Conservation (phyloP, 352 stramenopile species). For the Phytophthora kernoviae region DNA sequence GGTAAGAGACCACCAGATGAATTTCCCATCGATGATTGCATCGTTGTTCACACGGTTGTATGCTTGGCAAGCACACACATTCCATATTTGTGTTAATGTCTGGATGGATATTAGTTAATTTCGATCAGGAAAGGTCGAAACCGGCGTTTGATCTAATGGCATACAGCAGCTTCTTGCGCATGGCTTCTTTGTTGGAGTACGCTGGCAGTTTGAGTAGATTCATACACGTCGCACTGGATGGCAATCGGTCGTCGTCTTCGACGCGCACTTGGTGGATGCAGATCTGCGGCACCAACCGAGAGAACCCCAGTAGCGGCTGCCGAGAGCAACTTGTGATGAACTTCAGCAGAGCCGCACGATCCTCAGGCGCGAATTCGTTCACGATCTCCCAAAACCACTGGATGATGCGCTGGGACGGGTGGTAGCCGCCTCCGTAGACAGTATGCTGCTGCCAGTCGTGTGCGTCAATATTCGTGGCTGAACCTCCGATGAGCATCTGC, state of each 20-base stretch:
- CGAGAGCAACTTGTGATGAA: slow-evolving; percentile 96
- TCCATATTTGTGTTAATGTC: not conserved
- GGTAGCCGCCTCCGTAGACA: slow-evolving; percentile 95
- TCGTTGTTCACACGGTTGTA: not conserved
- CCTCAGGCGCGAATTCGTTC: slow-evolving; percentile 68
- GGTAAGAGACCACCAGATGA: too few relatives aligned
- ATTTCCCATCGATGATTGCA: too few relatives aligned
- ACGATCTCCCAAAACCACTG: slow-evolving; percentile 87
- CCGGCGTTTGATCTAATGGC: slow-evolving; percentile 95
- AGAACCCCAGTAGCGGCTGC: slow-evolving; percentile 95
- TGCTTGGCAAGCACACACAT: slow-evolving; percentile 1
- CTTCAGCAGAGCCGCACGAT: slow-evolving; percentile 92
- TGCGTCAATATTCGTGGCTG: slow-evolving; percentile 94
- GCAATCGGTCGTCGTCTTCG: slow-evolving; percentile 69
- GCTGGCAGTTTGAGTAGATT: slow-evolving; percentile 97
- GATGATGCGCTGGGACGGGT: slow-evolving; percentile 75
- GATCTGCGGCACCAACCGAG: slow-evolving; percentile 92
- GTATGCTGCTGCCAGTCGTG: slow-evolving; percentile 94
- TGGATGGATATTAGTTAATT: not conserved
- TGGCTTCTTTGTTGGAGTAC: slow-evolving; percentile 94
- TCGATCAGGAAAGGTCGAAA: slow-evolving; percentile 95
- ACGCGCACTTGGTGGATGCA: slow-evolving; percentile 92
- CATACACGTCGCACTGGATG: slow-evolving; percentile 95
- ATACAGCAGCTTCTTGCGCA: slow-evolving; percentile 95
- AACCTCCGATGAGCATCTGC: slow-evolving; percentile 93